Evolutionary conservation across 345 rosid genomes (phyloP).

Genomic region (Eucalyptus grandis): DNA sequence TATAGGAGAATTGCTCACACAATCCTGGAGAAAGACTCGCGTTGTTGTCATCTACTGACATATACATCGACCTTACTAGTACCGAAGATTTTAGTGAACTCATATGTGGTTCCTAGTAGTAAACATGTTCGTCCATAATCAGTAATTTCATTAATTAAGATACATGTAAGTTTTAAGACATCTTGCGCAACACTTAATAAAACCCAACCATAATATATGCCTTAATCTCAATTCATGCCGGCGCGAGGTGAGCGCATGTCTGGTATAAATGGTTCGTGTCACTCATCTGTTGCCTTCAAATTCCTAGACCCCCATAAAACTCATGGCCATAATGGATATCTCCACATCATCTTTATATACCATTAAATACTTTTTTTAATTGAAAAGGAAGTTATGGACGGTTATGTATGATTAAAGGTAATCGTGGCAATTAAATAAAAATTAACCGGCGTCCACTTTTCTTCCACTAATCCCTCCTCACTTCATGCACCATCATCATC

Average conservation of each 20-base stretch:
- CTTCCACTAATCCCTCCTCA: not conserved
- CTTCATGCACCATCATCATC: not conserved
- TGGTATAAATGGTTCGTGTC: not conserved
- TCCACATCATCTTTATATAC: not conserved
- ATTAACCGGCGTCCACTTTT: not conserved
- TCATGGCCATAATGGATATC: not conserved
- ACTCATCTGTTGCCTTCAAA: not conserved
- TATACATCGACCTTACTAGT: not conserved
- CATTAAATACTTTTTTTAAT: not conserved
- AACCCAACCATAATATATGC: not conserved
- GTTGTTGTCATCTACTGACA: not conserved
- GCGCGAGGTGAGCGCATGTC: not conserved
- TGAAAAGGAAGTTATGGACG: not conserved
- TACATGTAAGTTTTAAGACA: not conserved
- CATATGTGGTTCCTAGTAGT: not conserved
- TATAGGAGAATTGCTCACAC: not conserved
- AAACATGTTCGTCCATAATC: not conserved
- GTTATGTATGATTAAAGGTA: not conserved
- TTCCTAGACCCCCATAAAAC: not conserved
- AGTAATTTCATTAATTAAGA: not conserved
- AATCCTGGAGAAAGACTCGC: not conserved
- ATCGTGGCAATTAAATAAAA: not conserved
- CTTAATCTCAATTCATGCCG: not conserved
- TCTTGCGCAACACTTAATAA: not conserved
- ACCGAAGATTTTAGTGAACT: not conserved